Evolutionary conservation across 2,329 filamentous ascomycete species (phyloP).

Genomic region (Sclerotinia spermophila): DNA sequence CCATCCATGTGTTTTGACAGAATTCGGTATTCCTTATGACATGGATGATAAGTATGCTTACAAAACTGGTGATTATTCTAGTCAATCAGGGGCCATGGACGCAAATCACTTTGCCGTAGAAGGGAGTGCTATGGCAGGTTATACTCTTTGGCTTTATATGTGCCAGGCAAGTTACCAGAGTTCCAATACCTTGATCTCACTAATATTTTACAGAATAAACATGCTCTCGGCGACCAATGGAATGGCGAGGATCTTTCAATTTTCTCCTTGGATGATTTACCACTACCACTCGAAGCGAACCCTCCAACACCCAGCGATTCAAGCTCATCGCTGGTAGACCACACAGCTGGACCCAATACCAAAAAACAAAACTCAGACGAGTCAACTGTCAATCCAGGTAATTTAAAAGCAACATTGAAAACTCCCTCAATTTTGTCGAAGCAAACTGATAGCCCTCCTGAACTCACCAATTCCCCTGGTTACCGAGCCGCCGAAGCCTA

Average conservation of each 20-base stretch:
- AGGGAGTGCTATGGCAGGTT: constrained; percentile 76
- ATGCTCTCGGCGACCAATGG: constrained; percentile 89
- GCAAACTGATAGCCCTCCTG: constrained; percentile 49
- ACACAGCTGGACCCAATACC: constrained; percentile 39
- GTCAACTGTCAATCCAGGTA: constrained; percentile 65
- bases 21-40: constrained; percentile 97
- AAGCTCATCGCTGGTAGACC: constrained; percentile 43
- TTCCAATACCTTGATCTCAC: constrained; percentile 11
- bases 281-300: constrained; percentile 50
- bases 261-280: constrained; percentile 76
- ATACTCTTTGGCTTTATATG: constrained; percentile 85
- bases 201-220: constrained; percentile 62
- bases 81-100: constrained; percentile 87
- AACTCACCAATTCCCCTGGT: constrained; percentile 63
- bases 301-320: constrained; percentile 47
- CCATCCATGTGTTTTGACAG: constrained; percentile 85
- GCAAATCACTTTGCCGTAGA: constrained; percentile 94
- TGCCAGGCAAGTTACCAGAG: constrained; percentile 52
- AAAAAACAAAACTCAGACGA: constrained; percentile 48
- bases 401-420: constrained; percentile 69
- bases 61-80: constrained; percentile 90
- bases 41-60: constrained; percentile 98
- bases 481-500: constrained; percentile 91
- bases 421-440: constrained; percentile 62
- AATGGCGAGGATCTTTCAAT: constrained; percentile 97